These are phyloP conservation scores for Roridomyces roridus DNA, from an alignment of 768 basidiomycete genomes.

Conservation along the genomic window DNA sequence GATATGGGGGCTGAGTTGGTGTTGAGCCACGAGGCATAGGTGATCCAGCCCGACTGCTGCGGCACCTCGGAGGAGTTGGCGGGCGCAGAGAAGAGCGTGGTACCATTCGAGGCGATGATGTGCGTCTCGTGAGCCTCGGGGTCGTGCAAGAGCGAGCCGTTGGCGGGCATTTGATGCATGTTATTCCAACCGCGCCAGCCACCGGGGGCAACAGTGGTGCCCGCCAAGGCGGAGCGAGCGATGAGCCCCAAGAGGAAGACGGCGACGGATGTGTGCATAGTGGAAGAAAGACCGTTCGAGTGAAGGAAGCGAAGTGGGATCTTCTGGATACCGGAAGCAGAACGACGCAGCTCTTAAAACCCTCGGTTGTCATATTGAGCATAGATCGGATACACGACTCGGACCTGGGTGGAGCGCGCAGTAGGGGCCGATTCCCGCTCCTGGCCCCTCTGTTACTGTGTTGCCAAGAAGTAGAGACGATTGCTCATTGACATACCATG, in stretches of 20 bases:
- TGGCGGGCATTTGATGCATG: constrained; percentile 25
- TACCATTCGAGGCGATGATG: constrained; percentile 5
- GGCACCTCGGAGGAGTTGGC: background rate
- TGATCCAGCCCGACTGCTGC: constrained; percentile 5
- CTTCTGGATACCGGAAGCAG: no score
- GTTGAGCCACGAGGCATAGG: constrained; percentile 19
- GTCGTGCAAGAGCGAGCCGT: constrained; percentile 26
- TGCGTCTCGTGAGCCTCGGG: constrained; percentile 26
- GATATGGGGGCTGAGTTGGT: constrained; percentile 20
- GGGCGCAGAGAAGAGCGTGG: background rate
- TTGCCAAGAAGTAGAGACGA: no score
- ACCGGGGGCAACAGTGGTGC: no score
- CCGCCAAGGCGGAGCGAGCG: background rate
- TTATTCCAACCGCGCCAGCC: no score
- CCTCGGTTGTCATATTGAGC: no score
- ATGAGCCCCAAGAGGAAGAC: background rate
- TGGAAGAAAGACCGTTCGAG: background rate
- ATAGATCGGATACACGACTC: no score
- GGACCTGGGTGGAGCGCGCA: no score
- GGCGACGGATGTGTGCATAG: background rate
- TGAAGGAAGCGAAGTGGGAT: no score
- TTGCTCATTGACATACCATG: no score
- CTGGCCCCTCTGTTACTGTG: no score
- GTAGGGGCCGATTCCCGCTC: no score
- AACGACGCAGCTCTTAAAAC: no score